A percentile compares a stretch with the other conserved stretches of the same genome.
Evolutionary conservation across 2,329 filamentous ascomycete species (phyloP).

Genomic region (Fusarium euwallaceae): DNA sequence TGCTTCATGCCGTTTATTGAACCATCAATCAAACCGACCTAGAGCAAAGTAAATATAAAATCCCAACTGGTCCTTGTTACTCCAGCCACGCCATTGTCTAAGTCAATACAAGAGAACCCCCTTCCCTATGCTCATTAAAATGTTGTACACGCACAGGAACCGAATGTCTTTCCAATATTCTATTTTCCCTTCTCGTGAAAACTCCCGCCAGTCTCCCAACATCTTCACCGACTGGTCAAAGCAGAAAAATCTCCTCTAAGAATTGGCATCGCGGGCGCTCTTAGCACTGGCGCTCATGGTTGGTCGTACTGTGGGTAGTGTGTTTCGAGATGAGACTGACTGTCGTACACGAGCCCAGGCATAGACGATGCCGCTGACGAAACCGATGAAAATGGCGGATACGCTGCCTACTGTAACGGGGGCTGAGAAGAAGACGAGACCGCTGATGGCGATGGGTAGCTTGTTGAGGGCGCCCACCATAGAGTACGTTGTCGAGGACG

Average conservation of each 20-base stretch:
- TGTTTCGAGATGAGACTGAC: constrained; percentile 73
- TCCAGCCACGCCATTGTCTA: constrained; percentile 27
- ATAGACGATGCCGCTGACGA: constrained; percentile 93
- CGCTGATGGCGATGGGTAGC: constrained; percentile 92
- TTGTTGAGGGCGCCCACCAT: constrained; percentile 99
- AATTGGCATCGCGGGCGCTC: constrained; percentile 89
- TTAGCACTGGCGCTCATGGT: constrained; percentile 91
- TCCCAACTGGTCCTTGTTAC: constrained; percentile 16
- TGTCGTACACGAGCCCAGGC: constrained; percentile 77
- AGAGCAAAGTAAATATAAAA: background rate
- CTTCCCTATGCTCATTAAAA: constrained; percentile 30
- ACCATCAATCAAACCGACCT: background rate
- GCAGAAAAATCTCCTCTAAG: constrained; percentile 35
- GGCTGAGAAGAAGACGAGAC: constrained; percentile 94
- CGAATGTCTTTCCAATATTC: background rate
- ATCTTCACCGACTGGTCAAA: background rate
- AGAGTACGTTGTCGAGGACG: constrained; percentile 96
- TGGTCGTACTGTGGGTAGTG: constrained; percentile 74
- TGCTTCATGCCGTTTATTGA: background rate
- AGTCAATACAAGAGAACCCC: constrained; percentile 14
- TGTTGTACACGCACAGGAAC: constrained; percentile 25
- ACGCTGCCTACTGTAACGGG: constrained; percentile 93
- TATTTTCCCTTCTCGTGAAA: constrained; percentile 1
- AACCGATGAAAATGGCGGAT: constrained; percentile 90
- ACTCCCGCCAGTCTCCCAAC: too few species aligned